A percentile compares a stretch with the other conserved stretches of the same genome.
phyloP scores from a whole-genome alignment of 2,329 filamentous ascomycete genomes.

The Diaporthe sp. region DNA sequence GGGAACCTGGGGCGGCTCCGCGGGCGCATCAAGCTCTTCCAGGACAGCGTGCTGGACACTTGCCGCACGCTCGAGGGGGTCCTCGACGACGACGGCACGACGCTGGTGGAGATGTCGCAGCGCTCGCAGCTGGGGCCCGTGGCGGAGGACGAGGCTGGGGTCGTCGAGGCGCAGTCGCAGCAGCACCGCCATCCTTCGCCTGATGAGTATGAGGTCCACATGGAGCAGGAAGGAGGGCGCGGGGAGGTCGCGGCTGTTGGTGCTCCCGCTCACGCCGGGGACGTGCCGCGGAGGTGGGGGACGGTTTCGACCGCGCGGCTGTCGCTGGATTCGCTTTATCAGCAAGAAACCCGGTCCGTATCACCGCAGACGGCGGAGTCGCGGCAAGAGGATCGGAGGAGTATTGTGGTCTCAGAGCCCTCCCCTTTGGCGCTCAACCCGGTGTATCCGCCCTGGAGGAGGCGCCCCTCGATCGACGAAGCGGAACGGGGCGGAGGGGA shows the following conservation, averaged over 20 bases:
- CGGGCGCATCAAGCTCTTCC: slow-evolving; percentile 30
- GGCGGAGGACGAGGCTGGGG: neutral
- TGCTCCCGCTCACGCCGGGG: neutral
- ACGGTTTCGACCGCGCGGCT: slow-evolving; percentile 15
- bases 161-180: neutral
- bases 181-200: neutral
- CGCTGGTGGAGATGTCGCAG: slow-evolving; percentile 35
- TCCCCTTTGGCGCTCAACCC: slow-evolving; percentile 12
- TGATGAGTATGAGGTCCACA: neutral
- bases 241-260: neutral
- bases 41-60: slow-evolving; percentile 40
- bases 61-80: slow-evolving; percentile 40
- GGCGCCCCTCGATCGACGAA: slow-evolving; percentile 5
- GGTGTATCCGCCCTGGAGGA: slow-evolving; percentile 2
- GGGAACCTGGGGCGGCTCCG: slow-evolving; percentile 22
- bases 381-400: neutral
- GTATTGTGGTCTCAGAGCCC: neutral
- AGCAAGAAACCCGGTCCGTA: neutral
- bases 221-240: neutral
- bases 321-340: slow-evolving; percentile 30
- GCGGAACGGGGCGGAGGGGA: neutral
- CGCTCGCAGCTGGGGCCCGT: slow-evolving; percentile 5
- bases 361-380: neutral
- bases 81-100: slow-evolving; percentile 36
- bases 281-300: neutral